phyloP scores from a whole-genome alignment of 1,284 basidiomycete species.

The Agroathelia rolfsii region DNA sequence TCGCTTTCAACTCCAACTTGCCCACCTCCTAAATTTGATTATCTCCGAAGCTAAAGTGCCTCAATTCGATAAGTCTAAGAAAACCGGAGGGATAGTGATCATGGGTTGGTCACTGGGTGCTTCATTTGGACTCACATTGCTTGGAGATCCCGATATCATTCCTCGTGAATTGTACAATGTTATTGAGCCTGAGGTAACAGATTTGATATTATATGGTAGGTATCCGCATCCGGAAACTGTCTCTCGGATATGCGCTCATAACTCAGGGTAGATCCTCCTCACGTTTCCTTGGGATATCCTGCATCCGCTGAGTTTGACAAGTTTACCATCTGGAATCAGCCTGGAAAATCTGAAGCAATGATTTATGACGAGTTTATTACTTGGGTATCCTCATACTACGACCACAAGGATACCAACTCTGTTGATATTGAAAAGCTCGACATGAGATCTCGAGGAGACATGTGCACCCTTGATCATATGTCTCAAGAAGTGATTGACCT shows the following conservation, averaged over 20 bases:
- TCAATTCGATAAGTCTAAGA: neutral
- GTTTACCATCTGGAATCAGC: slow-evolving; percentile 5
- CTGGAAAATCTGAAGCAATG: slow-evolving; percentile 6
- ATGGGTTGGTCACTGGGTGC: slow-evolving; percentile 12
- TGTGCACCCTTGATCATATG: too few relatives aligned
- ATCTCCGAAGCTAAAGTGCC: slow-evolving; percentile 4
- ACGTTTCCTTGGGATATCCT: too few relatives aligned
- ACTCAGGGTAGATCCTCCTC: too few relatives aligned
- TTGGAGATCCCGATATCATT: slow-evolving; percentile 8
- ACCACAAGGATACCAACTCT: slow-evolving; percentile 5
- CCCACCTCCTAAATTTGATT: slow-evolving; percentile 10
- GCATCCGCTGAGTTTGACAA: too few relatives aligned
- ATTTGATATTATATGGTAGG: slow-evolving; percentile 12
- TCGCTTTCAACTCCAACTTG: slow-evolving; percentile 2
- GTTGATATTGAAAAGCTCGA: too few relatives aligned
- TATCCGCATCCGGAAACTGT: too few relatives aligned
- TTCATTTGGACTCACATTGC: slow-evolving; percentile 8
- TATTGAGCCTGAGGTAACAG: slow-evolving; percentile 11
- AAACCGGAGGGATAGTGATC: slow-evolving; percentile 12
- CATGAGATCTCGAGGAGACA: too few relatives aligned
- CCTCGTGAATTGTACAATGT: slow-evolving; percentile 7
- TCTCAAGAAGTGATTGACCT: too few relatives aligned
- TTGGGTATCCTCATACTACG: slow-evolving; percentile 12
- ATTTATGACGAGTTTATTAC: slow-evolving; percentile 4
- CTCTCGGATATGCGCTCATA: too few relatives aligned